Evolutionary conservation across 176 grass and related monocot species (phyloP).

Genomic region (Rhipidocladum racemiflorum): DNA sequence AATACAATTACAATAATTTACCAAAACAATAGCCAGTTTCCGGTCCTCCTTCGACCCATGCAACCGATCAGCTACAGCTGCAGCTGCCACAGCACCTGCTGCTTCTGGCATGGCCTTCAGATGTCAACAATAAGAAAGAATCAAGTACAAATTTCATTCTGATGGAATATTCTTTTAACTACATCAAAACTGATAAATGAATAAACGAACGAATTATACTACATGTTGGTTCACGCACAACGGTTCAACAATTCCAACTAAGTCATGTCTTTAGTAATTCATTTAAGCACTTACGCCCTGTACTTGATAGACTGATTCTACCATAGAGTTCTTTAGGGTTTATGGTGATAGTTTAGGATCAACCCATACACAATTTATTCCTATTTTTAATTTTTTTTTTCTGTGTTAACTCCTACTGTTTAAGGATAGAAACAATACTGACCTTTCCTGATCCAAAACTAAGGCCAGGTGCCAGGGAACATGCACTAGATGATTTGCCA

Average conservation of each 20-base stretch:
- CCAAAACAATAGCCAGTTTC: constrained; percentile 87
- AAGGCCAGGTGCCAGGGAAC: constrained; percentile 58
- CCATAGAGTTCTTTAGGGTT: neutral
- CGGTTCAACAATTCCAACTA: neutral
- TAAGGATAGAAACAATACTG: constrained; percentile 17
- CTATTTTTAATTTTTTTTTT: neutral
- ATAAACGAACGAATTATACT: constrained; percentile 7
- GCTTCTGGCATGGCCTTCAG: constrained; percentile 91
- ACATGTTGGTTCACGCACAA: neutral
- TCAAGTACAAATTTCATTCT: constrained; percentile 23
- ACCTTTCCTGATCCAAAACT: constrained; percentile 70
- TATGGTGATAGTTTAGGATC: neutral
- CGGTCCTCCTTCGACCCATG: constrained; percentile 89
- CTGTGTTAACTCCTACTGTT: neutral
- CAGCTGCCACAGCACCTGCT: constrained; percentile 93
- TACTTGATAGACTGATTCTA: neutral
- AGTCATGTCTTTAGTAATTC: neutral
- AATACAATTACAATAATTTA: constrained; percentile 31
- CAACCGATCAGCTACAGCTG: constrained; percentile 87
- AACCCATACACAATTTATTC: neutral
- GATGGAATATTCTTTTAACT: constrained; percentile 13
- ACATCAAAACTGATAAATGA: neutral
- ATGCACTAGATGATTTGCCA: constrained; percentile 79
- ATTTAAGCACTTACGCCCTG: neutral
- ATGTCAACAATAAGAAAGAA: constrained; percentile 40